Evolutionary conservation across 2,329 filamentous ascomycete genomes (phyloP).

Genomic region (Ophiostoma novo-ulmi): DNA sequence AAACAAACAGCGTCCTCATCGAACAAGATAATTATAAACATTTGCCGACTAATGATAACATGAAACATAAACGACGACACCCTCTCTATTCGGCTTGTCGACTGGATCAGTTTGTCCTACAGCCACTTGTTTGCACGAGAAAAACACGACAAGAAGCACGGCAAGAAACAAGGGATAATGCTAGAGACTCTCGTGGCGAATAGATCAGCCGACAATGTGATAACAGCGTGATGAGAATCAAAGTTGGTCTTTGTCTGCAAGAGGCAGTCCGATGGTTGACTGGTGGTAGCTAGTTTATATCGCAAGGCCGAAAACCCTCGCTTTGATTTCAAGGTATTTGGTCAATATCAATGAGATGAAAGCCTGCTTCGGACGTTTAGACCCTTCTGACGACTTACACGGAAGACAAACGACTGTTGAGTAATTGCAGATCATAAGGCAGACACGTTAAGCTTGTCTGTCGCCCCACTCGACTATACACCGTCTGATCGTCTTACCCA

Average conservation of each 20-base stretch:
- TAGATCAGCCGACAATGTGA: background rate
- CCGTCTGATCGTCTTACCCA: background rate
- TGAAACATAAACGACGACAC: slow-evolving; percentile 25
- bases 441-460: background rate
- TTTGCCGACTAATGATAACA: slow-evolving; percentile 23
- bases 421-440: background rate
- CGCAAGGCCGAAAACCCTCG: background rate
- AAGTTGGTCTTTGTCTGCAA: background rate
- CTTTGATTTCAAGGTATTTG: background rate
- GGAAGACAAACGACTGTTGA: background rate
- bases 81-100: background rate
- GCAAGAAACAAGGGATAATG: background rate
- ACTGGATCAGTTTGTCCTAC: slow-evolving; percentile 21
- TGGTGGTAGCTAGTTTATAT: background rate
- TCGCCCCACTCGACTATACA: background rate
- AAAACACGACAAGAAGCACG: background rate
- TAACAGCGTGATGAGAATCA: slow-evolving; percentile 21
- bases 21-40: background rate
- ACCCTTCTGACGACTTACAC: background rate
- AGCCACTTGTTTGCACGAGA: slow-evolving; percentile 15
- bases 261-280: too few relatives aligned
- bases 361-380: background rate
- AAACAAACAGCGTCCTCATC: background rate
- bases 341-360: background rate
- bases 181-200: slow-evolving; percentile 11